phyloP scores from a whole-genome alignment of 164 flowering plant genomes.

The Santalum album region DNA sequence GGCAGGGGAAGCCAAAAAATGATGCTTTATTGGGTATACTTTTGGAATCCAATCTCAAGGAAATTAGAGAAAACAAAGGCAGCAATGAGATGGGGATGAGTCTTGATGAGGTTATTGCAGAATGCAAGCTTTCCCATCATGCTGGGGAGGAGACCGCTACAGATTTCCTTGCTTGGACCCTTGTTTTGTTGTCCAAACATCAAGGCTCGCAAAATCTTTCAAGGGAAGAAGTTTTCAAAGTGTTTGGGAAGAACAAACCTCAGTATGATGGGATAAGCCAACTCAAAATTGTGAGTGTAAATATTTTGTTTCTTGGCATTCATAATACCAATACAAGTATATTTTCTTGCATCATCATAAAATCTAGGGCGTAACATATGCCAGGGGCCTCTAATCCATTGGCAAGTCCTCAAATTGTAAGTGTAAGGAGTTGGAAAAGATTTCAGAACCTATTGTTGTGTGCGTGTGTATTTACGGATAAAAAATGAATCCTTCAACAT shows the following conservation, averaged over 20 bases:
- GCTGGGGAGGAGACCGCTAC: slow-evolving; percentile 20
- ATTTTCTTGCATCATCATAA: no score
- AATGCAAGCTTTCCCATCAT: slow-evolving; percentile 21
- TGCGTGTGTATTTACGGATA: no score
- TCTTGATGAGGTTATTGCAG: slow-evolving; percentile 20
- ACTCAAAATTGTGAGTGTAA: slow-evolving; percentile 19
- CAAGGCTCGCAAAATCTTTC: slow-evolving; percentile 22
- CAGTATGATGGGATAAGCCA: slow-evolving; percentile 12
- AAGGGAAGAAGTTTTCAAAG: slow-evolving; percentile 18
- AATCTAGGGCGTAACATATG: no score
- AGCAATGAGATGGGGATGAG: slow-evolving; percentile 8
- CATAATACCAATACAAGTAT: no score
- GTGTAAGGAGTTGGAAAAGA: no score
- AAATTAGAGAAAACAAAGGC: slow-evolving; percentile 8
- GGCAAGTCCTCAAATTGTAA: no score
- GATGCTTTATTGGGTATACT: slow-evolving; percentile 16
- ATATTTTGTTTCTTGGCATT: background rate
- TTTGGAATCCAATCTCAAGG: slow-evolving; percentile 13
- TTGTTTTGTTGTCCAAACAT: slow-evolving; percentile 17
- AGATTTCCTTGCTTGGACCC: slow-evolving; percentile 16
- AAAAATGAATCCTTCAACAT: no score
- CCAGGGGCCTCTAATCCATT: no score
- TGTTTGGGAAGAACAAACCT: slow-evolving; percentile 11
- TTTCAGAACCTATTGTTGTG: no score
- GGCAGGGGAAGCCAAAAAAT: slow-evolving; percentile 1